Evolutionary conservation across 2,329 filamentous ascomycete genomes (phyloP).

Genomic region (Ceratocystis diversiconidia): DNA sequence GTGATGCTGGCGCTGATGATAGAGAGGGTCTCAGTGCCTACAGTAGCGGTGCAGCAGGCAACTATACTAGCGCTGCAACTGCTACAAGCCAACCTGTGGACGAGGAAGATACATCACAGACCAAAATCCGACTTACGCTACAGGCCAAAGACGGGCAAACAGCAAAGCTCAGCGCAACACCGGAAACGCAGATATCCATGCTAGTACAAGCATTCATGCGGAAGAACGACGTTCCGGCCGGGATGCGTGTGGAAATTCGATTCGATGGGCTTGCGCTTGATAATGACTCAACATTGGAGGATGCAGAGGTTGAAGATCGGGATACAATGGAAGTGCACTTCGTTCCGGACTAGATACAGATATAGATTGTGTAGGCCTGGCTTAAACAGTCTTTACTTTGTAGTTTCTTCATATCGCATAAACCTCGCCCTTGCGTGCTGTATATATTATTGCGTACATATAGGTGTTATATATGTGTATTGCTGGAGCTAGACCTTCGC

Average conservation of each 20-base stretch:
- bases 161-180: slow-evolving; percentile 37
- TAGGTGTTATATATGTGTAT: not conserved
- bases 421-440: too few species aligned
- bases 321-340: slow-evolving; percentile 64
- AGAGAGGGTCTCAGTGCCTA: not conserved
- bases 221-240: slow-evolving; percentile 35
- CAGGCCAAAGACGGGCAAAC: slow-evolving; percentile 38
- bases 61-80: not conserved
- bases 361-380: slow-evolving; percentile 23
- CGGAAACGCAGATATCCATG: slow-evolving; percentile 44
- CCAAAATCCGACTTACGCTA: slow-evolving; percentile 38
- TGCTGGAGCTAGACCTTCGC: not conserved
- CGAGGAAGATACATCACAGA: slow-evolving; percentile 7
- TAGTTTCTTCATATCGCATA: too few species aligned
- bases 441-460: too few species aligned
- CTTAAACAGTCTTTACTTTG: too few species aligned
- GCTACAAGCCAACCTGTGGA: slow-evolving; percentile 11
- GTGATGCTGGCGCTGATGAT: slow-evolving; percentile 7
- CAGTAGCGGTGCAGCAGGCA: not conserved
- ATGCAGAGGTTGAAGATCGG: slow-evolving; percentile 59
- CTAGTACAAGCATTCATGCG: slow-evolving; percentile 49
- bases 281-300: slow-evolving; percentile 42
- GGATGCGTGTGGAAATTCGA: slow-evolving; percentile 44
- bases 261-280: slow-evolving; percentile 66
- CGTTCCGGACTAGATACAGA: not conserved